Conservation (phyloP, 75 land plant species). For the Azolla pinnata region DNA sequence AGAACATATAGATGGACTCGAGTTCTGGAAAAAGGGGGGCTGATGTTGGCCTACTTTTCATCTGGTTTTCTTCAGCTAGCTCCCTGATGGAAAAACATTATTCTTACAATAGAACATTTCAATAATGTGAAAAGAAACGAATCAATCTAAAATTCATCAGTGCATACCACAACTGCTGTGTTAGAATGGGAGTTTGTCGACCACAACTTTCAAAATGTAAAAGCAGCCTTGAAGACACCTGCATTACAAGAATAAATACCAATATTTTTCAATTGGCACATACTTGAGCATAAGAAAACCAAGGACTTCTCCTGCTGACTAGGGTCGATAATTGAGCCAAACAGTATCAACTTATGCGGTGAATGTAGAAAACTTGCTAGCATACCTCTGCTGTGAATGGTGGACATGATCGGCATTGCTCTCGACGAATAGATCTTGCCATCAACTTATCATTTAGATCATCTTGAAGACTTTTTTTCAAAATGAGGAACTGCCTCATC, state of each 20-base stretch:
- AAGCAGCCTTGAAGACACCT: not conserved
- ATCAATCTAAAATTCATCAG: not conserved
- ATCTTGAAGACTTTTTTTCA: too few species aligned
- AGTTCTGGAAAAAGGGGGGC: constrained; percentile 6
- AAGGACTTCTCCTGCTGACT: too few species aligned
- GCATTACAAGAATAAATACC: not conserved
- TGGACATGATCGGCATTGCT: too few species aligned
- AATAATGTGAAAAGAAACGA: not conserved
- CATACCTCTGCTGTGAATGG: too few species aligned
- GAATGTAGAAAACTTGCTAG: too few species aligned
- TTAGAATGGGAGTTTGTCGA: constrained; percentile 1
- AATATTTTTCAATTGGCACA: too few species aligned
- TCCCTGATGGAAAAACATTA: not conserved
- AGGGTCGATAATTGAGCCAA: too few species aligned
- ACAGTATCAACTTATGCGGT: too few species aligned
- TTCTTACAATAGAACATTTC: not conserved
- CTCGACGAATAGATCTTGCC: too few species aligned
- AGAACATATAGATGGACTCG: constrained; percentile 7
- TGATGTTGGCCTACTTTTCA: not conserved
- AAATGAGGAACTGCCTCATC: too few species aligned
- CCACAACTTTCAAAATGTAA: constrained; percentile 1
- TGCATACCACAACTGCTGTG: not conserved
- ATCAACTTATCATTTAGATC: too few species aligned
- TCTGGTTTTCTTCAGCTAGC: constrained; percentile 4
- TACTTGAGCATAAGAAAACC: too few species aligned